Evolutionary conservation across 768 basidiomycete species (phyloP).

Genomic region (Hirschioporus abietinus): DNA sequence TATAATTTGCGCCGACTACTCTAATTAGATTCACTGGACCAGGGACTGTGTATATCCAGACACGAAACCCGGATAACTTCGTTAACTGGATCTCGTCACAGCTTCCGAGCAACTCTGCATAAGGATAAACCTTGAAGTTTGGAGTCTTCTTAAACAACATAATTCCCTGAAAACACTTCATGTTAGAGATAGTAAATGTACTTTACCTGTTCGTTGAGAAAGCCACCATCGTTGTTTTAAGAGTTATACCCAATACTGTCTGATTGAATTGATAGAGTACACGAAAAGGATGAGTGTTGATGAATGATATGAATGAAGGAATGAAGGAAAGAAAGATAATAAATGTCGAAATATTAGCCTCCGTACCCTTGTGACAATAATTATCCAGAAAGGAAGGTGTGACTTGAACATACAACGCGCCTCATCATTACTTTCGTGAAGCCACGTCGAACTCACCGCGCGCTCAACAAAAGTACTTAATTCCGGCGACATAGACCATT

Average conservation of each 20-base stretch:
- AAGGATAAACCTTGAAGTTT: not conserved
- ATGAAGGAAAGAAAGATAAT: not conserved
- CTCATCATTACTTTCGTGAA: not conserved
- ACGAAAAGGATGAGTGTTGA: too few relatives aligned
- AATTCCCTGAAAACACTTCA: not conserved
- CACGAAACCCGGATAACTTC: conserved; percentile 25
- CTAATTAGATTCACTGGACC: conserved; percentile 27
- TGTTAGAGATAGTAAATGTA: not conserved
- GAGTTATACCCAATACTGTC: not conserved
- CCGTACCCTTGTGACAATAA: not conserved
- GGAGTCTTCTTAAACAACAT: too few relatives aligned
- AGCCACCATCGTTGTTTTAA: too few relatives aligned
- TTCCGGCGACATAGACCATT: not conserved
- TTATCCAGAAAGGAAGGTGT: not conserved
- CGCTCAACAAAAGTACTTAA: not conserved
- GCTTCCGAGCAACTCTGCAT: conserved; percentile 15
- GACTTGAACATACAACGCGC: not conserved
- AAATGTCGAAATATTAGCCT: not conserved
- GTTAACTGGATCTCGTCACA: conserved; percentile 25
- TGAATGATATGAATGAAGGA: too few relatives aligned
- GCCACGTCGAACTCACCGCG: not conserved
- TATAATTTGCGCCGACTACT: not conserved
- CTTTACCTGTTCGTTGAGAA: not conserved
- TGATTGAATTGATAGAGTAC: not conserved
- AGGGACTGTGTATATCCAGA: conserved; percentile 28